Base-by-base conservation (phyloP, 208 protist genomes). In the Trypanosomatidae sp. region DNA sequence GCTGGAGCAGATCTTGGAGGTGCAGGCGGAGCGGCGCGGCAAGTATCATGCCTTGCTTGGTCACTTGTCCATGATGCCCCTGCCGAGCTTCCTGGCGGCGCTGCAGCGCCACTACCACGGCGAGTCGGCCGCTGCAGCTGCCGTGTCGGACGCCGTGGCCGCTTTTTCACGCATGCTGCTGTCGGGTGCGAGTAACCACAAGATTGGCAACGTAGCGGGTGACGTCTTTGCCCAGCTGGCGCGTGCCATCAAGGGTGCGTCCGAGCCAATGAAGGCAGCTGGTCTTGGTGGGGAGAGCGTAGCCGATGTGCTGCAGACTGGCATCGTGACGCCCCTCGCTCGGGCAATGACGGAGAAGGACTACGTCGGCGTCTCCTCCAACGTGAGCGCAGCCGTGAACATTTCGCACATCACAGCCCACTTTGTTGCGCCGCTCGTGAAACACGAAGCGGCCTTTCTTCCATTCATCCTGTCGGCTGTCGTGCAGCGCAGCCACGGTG, bases 41-140 rank as follows among this genome's bases (percentile, higher is more conserved):
- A 95, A 92, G 79, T 97, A 97, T 66, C 93, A 95, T 66, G 93
- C 93, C 17, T 74, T 97, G 33, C 82, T 91, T 22, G 88, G 82
- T 4, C 77, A 94, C 60, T 64, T 95, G 41, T 68, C 66, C 2
- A 74, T 85, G 62, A 69, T 95, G 76, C 76, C 88, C 7, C 28
- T 88, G 25, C 44, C 49, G 0, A 71, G 80, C 39, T 87, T 97
- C 65, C 43, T 97, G 1, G 46, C 65, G 0, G 83, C 68, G 28
- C 62, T 96, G 36, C 58, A 74, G 56, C 39, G 15, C 19, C 68
- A 80, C 74, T 88, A 80, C 56, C n/a, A n/a, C n/a, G n/a, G n/a
- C n/a, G n/a, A n/a, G n/a, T n/a, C n/a, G n/a, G 60, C 62, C n/a
- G 66, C 47, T 65, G 62, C 59, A 17, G 30, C 3, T 13, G 49